Conservation (phyloP, 1,284 basidiomycete genomes). For the Meripilus lineatus region DNA sequence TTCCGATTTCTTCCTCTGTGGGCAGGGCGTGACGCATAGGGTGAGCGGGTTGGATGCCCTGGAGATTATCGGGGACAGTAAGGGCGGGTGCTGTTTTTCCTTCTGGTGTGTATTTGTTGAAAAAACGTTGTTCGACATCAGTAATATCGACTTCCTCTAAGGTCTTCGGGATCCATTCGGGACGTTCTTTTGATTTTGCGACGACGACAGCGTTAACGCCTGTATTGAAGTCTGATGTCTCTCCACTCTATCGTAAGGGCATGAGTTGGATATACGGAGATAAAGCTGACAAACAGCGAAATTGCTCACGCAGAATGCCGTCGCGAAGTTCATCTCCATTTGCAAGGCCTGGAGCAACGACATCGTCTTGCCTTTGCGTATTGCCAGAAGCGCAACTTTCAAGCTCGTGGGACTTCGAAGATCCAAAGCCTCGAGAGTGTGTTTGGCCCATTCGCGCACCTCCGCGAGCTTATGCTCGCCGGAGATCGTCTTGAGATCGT, state of each 20-base stretch:
- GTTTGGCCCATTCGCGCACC: constrained; percentile 69
- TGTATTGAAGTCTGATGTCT: constrained; percentile 75
- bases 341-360: constrained; percentile 64
- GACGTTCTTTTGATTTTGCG: constrained; percentile 51
- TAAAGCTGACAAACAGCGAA: background rate
- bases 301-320: constrained; percentile 71
- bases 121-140: constrained; percentile 56
- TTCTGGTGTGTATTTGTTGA: constrained; percentile 36
- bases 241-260: constrained; percentile 51
- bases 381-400: constrained; percentile 77
- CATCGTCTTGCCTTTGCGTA: constrained; percentile 64
- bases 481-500: constrained; percentile 46
- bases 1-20: constrained; percentile 60
- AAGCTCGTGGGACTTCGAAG: constrained; percentile 86
- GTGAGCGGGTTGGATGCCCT: constrained; percentile 26
- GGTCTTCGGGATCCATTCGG: constrained; percentile 63
- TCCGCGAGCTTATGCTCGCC: constrained; percentile 36
- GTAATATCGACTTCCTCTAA: constrained; percentile 51
- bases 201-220: constrained; percentile 77
- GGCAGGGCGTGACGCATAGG: constrained; percentile 61
- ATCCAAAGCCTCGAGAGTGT: constrained; percentile 60
- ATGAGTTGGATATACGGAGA: constrained; percentile 9
- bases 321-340: constrained; percentile 80
- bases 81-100: constrained; percentile 40
- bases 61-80: constrained; percentile 13